Evolutionary conservation across 768 basidiomycete genomes (phyloP).

Genomic region (Pholiota molesta): DNA sequence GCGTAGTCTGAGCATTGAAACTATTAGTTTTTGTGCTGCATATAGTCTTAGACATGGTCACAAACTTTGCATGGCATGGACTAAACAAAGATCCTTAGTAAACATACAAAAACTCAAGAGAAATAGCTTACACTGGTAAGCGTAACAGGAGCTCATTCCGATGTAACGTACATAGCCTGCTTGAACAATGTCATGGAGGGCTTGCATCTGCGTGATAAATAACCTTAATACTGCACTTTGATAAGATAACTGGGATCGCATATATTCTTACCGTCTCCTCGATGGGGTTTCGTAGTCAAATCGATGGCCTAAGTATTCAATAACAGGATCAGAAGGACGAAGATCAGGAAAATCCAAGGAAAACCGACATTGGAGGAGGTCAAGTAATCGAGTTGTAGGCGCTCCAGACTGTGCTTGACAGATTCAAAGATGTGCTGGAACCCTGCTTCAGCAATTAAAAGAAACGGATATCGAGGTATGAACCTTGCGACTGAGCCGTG

Average conservation of each 20-base stretch:
- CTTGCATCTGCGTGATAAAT: constrained; percentile 54
- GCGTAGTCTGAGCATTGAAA: constrained; percentile 50
- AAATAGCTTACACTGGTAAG: constrained; percentile 50
- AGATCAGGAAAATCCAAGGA: constrained; percentile 22
- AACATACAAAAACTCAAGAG: background rate
- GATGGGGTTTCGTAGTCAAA: constrained; percentile 63
- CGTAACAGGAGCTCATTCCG: constrained; percentile 59
- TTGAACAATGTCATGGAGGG: constrained; percentile 68
- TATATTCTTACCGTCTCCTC: constrained; percentile 47
- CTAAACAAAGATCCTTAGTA: constrained; percentile 25
- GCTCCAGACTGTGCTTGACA: constrained; percentile 60
- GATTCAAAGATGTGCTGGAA: constrained; percentile 72
- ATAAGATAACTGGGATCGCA: background rate
- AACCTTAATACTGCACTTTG: background rate
- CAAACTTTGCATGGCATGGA: constrained; percentile 60
- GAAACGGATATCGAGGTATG: constrained; percentile 18
- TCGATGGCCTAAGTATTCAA: constrained; percentile 47
- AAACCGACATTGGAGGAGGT: constrained; percentile 66
- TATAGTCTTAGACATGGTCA: background rate
- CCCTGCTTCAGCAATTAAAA: background rate
- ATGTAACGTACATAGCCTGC: constrained; percentile 65
- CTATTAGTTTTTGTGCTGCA: background rate
- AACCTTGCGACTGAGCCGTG: constrained; percentile 41
- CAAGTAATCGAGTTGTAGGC: constrained; percentile 79
- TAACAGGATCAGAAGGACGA: background rate